A percentile compares a stretch with the other conserved stretches of the same genome.
Conservation (phyloP, 257 asterid genomes). For the Solanum tacnaense region DNA sequence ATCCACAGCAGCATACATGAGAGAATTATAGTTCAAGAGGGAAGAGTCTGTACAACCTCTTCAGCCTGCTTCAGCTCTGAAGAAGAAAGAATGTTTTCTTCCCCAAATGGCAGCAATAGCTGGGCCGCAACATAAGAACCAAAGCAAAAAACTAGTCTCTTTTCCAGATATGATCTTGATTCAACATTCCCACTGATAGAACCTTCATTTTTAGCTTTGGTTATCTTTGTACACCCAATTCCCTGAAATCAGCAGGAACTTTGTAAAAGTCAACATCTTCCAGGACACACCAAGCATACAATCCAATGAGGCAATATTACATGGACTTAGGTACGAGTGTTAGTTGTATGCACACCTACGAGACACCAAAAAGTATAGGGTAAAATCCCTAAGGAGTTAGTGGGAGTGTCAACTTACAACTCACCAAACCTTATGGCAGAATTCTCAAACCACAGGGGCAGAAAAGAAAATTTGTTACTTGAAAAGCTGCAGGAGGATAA, state of each 20-base stretch:
- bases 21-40: background rate
- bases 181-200: slow-evolving; percentile 61
- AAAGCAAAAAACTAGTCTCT: slow-evolving; percentile 89
- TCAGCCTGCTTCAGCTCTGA: slow-evolving; percentile 80
- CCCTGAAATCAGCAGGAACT: slow-evolving; percentile 47
- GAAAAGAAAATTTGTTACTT: background rate
- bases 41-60: slow-evolving; percentile 46
- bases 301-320: background rate
- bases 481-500: background rate
- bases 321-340: background rate
- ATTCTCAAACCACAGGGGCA: background rate
- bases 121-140: slow-evolving; percentile 89
- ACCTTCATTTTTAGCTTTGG: slow-evolving; percentile 62
- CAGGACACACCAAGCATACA: background rate
- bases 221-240: slow-evolving; percentile 87
- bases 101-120: slow-evolving; percentile 88
- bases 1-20: background rate
- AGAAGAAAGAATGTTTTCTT: slow-evolving; percentile 77
- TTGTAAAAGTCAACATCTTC: background rate
- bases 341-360: background rate
- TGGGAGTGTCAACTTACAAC: background rate
- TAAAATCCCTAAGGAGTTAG: background rate
- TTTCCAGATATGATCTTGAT: slow-evolving; percentile 83
- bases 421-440: background rate
- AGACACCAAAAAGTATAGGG: background rate